phyloP scores from a whole-genome alignment of 2,329 filamentous ascomycete genomes.

The Pezicula rhizophila region DNA sequence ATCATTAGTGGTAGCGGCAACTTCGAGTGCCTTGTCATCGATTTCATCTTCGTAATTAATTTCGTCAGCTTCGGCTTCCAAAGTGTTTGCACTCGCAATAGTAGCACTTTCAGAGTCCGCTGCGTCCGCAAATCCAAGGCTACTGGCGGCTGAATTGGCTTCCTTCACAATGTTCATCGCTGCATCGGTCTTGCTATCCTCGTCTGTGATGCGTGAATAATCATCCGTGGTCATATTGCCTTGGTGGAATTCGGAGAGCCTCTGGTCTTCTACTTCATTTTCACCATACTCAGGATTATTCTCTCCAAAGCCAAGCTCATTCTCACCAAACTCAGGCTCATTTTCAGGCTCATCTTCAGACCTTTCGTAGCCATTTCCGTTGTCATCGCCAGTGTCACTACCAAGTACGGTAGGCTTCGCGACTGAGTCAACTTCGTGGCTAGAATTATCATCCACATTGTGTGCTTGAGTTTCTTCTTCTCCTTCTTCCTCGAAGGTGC shows the following conservation, averaged over 20 bases:
- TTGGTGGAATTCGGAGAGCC: constrained; percentile 4
- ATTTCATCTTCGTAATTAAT: constrained; percentile 23
- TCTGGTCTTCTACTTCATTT: constrained; percentile 2
- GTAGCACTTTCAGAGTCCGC: constrained; percentile 6
- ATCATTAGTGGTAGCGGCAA: background rate
- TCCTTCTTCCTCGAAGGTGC: background rate
- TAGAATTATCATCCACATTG: too few species aligned
- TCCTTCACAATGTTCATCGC: background rate
- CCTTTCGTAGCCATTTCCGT: background rate
- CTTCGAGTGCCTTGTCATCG: background rate
- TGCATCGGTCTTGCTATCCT: background rate
- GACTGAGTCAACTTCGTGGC: too few species aligned
- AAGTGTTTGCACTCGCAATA: constrained; percentile 3
- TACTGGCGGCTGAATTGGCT: background rate
- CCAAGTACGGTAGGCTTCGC: too few species aligned
- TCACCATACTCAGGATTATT: constrained; percentile 1
- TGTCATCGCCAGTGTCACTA: too few species aligned
- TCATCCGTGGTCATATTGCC: background rate
- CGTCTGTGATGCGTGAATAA: background rate
- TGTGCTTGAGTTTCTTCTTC: background rate
- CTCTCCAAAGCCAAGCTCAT: background rate
- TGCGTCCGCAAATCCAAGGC: background rate
- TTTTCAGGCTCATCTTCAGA: background rate
- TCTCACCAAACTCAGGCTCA: background rate
- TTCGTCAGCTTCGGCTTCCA: constrained; percentile 6